Base-by-base conservation (phyloP, 2,329 filamentous ascomycete species). In the Coniochaeta sp. region DNA sequence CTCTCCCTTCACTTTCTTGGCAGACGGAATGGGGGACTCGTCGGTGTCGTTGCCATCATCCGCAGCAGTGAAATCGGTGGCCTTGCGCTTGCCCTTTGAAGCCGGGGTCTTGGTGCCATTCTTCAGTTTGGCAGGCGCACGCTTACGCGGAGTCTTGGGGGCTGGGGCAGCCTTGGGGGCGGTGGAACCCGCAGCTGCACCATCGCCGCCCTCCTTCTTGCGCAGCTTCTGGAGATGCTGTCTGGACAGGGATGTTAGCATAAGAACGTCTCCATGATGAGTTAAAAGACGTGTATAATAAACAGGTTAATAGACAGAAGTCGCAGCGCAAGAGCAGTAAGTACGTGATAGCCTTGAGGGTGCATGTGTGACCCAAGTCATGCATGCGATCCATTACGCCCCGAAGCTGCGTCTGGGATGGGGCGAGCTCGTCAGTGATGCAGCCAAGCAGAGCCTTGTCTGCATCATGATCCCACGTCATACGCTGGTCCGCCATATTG, bases 151-250 rank as follows among this genome's bases (percentile, higher is more conserved):
- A 1, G 66, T 66, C 59, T 65, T 66, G 28, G 65, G 63, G 1
- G 59, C 59, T 4, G 42, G 14, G 8, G 65, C 52, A 14, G 57
- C 59, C 38, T 54, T 59, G 14, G 61, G 47, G 8, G 42, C 58
- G 0, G 17, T 19, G 10, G 52, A 62, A 10, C 47, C 62, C 55
- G 17, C 55, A 16, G 50, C 32, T 32, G 42, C 59, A 12, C 50
- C 58, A 10, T 52, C 61, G 16, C 57, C 50, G 0, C 58, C 61
- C 54, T 71, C 68, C 62, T 70, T 70, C 38, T 70, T 68, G 12
- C 70, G 68, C 0, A 74, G 64, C 58, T 73, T 74, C 59, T 74
- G 72, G 0, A 74, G 62, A 22, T 74, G 72, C 65, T 74, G 72
- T 1, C 72, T 74, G 30, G 26, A 42, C 60, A 61, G 26, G 42